Evolutionary conservation across 345 rosid species (phyloP).

Genomic region (Pistacia atlantica): DNA sequence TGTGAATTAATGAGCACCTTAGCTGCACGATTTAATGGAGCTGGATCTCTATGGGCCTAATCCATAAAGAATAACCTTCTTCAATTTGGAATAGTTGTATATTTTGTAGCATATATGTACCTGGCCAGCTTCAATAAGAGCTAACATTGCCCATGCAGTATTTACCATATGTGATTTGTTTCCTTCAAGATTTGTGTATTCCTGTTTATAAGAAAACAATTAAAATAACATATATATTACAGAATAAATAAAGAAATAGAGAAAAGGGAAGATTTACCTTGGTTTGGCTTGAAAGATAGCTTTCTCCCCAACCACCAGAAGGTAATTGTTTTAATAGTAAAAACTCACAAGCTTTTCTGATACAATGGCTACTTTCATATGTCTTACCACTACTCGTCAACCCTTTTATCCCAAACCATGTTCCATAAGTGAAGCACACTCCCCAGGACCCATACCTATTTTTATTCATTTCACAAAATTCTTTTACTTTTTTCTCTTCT

Average conservation of each 20-base stretch:
- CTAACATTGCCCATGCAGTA: constrained; percentile 75
- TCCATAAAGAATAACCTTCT: neutral
- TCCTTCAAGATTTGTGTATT: constrained; percentile 50
- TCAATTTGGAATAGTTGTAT: too few relatives aligned
- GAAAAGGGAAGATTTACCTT: constrained; percentile 27
- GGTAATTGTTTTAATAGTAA: constrained; percentile 54
- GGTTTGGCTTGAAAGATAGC: constrained; percentile 62
- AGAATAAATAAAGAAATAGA: too few relatives aligned
- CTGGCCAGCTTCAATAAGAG: constrained; percentile 72
- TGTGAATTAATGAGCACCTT: constrained; percentile 50
- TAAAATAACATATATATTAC: too few relatives aligned
- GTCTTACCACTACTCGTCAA: constrained; percentile 46
- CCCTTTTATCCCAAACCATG: constrained; percentile 75
- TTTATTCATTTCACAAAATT: too few relatives aligned
- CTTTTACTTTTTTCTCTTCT: too few relatives aligned
- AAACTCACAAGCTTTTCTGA: constrained; percentile 55
- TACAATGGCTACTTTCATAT: constrained; percentile 23
- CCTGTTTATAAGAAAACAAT: constrained; percentile 24
- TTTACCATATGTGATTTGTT: constrained; percentile 53
- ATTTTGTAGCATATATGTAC: constrained; percentile 21
- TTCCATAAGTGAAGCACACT: constrained; percentile 74
- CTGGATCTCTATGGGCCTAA: constrained; percentile 53
- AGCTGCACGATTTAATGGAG: constrained; percentile 61
- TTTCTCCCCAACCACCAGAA: constrained; percentile 80
- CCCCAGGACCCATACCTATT: constrained; percentile 84